A percentile compares a stretch with the other conserved stretches of the same genome.
Conservation (phyloP, 176 grass and related monocot genomes). For the Zoysia pacifica region DNA sequence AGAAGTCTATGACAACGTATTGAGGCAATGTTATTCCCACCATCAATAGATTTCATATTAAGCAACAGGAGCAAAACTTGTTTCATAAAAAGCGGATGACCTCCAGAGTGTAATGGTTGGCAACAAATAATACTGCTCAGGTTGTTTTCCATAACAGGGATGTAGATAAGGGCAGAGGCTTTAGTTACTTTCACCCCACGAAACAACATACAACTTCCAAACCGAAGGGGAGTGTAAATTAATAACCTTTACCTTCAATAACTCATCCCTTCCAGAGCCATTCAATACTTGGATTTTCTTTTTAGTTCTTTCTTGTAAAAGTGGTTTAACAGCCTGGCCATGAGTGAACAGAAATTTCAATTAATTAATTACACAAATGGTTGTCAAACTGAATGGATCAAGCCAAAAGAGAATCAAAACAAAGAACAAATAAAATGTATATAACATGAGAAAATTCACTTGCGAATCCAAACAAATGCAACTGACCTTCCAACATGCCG, state of each 20-base stretch:
- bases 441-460: not conserved
- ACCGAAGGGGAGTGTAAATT: not conserved
- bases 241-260: slow-evolving; percentile 65
- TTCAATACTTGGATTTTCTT: slow-evolving; percentile 81
- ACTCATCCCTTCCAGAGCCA: slow-evolving; percentile 85
- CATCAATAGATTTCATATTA: not conserved
- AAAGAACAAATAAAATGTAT: not conserved
- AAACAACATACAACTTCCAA: not conserved
- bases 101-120: not conserved
- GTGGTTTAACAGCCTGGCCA: slow-evolving; percentile 87
- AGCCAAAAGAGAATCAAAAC: not conserved
- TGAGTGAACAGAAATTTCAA: slow-evolving; percentile 23
- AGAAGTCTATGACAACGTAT: not conserved
- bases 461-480: slow-evolving; percentile 17
- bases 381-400: too few species aligned
- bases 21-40: not conserved
- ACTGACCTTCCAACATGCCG: slow-evolving; percentile 93
- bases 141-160: slow-evolving; percentile 7
- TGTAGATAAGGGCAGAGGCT: not conserved
- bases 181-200: not conserved
- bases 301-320: slow-evolving; percentile 94
- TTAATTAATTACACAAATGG: slow-evolving; percentile 12
- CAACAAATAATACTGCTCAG: not conserved
- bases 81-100: not conserved
- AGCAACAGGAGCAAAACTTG: not conserved